Conservation (phyloP, 805 yeast genomes). For the Ogataea neopini region DNA sequence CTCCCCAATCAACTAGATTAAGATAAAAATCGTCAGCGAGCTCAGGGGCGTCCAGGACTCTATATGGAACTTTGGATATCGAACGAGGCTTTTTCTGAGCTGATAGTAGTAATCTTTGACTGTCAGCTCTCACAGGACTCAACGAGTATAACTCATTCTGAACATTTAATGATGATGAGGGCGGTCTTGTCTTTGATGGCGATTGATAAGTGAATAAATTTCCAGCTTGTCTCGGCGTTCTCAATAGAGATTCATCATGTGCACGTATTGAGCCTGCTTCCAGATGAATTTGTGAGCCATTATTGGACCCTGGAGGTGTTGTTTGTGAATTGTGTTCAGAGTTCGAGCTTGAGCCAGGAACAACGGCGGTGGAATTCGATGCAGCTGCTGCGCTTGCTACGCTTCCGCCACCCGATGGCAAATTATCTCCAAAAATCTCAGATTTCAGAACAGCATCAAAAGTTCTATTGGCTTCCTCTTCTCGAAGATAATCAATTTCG, state of each 20-base stretch:
- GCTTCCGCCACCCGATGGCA: constrained; percentile 44
- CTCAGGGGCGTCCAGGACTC: constrained; percentile 95
- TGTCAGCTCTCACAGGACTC: constrained; percentile 87
- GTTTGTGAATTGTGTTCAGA: constrained; percentile 20
- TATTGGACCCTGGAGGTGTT: constrained; percentile 31
- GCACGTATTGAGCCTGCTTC: constrained; percentile 12
- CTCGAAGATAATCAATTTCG: constrained; percentile 67
- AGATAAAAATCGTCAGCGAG: constrained; percentile 91
- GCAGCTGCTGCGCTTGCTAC: constrained; percentile 17
- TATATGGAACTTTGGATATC: constrained; percentile 83
- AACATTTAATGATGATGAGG: constrained; percentile 57
- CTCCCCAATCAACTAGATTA: constrained; percentile 94
- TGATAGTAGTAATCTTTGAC: constrained; percentile 74
- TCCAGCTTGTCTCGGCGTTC: constrained; percentile 42
- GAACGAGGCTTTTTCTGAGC: constrained; percentile 80
- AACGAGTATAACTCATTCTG: constrained; percentile 76
- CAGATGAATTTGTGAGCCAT: constrained; percentile 20
- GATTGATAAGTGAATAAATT: constrained; percentile 76
- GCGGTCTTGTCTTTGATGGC: constrained; percentile 62
- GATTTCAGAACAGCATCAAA: constrained; percentile 84
- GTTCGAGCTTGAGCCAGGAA: background rate
- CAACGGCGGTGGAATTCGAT: constrained; percentile 6
- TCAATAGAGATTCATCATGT: constrained; percentile 24
- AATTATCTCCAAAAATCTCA: constrained; percentile 87
- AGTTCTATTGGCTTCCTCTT: constrained; percentile 82